Percentiles rank a stretch among this genome's conserved stretches.
phyloP scores from a whole-genome alignment of 2,329 filamentous ascomycete genomes.

The Aspergillus fructus region DNA sequence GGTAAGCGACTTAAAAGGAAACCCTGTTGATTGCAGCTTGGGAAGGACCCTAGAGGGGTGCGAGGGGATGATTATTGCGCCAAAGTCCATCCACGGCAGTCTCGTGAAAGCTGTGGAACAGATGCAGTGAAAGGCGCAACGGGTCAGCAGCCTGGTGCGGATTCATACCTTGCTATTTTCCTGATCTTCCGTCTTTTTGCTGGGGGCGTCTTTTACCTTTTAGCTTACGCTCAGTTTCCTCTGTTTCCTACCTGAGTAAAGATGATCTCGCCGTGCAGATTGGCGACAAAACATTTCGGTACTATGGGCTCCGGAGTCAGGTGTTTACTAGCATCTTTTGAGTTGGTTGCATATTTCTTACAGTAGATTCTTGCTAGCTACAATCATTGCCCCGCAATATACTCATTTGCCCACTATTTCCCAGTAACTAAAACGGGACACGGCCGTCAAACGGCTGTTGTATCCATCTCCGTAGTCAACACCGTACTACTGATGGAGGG shows the following conservation, averaged over 20 bases:
- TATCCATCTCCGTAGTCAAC: background rate
- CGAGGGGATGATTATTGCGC: constrained; percentile 44
- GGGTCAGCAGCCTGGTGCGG: background rate
- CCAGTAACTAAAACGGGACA: background rate
- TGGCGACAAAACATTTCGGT: background rate
- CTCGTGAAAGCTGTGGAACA: constrained; percentile 34
- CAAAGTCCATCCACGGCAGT: constrained; percentile 33
- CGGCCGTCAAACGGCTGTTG: background rate
- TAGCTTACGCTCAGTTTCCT: background rate
- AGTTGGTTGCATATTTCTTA: too few species aligned
- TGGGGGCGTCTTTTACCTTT: background rate
- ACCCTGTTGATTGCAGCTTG: constrained; percentile 48
- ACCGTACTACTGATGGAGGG: background rate
- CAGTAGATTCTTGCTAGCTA: background rate
- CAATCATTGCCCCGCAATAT: background rate
- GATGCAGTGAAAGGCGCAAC: constrained; percentile 10
- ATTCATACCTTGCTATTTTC: background rate
- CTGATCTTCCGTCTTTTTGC: background rate
- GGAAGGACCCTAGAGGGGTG: constrained; percentile 41
- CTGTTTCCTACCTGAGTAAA: background rate
- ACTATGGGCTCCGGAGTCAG: background rate
- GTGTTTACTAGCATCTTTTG: background rate
- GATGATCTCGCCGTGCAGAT: background rate
- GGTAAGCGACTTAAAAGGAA: constrained; percentile 53
- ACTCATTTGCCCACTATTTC: background rate